Percentiles rank a stretch among this genome's conserved stretches.
These are phyloP conservation scores for Sclerotinia minor DNA, from an alignment of 2,329 filamentous ascomycete genomes.

Conservation along the genomic window DNA sequence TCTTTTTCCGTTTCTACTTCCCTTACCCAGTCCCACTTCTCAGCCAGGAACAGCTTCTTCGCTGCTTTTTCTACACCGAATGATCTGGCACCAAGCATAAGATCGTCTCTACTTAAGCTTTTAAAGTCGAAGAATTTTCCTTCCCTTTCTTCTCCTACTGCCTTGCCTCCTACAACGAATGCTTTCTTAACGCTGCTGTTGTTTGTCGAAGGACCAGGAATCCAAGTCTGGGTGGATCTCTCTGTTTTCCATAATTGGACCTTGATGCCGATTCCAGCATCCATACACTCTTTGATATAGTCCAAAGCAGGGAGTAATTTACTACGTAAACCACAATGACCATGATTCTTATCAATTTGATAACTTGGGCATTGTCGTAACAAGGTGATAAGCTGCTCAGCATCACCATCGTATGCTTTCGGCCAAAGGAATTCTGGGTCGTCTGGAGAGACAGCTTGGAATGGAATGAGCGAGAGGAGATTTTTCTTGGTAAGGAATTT, in stretches of 20 bases:
- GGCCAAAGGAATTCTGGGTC: slow-evolving; percentile 40
- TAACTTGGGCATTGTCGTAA: slow-evolving; percentile 69
- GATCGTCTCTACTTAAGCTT: slow-evolving; percentile 50
- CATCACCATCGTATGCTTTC: slow-evolving; percentile 55
- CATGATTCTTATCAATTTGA: slow-evolving; percentile 72
- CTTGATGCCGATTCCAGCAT: slow-evolving; percentile 38
- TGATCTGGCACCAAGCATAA: slow-evolving; percentile 51
- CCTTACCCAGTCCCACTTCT: slow-evolving; percentile 58
- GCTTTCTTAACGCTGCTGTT: slow-evolving; percentile 25
- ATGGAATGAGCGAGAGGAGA: slow-evolving; percentile 60
- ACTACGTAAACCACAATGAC: slow-evolving; percentile 69
- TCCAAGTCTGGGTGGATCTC: slow-evolving; percentile 37
- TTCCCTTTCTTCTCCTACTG: slow-evolving; percentile 28
- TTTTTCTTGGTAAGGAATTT: slow-evolving; percentile 65
- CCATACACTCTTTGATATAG: slow-evolving; percentile 59
- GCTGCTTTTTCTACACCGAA: slow-evolving; percentile 55
- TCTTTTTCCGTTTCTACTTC: slow-evolving; percentile 22
- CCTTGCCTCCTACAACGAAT: slow-evolving; percentile 33
- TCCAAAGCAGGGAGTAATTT: slow-evolving; percentile 66
- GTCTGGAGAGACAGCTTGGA: slow-evolving; percentile 50
- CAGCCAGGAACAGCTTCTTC: slow-evolving; percentile 55
- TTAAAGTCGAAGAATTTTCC: slow-evolving; percentile 45
- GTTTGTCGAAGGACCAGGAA: slow-evolving; percentile 5
- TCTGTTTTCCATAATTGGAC: slow-evolving; percentile 34
- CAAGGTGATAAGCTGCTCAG: slow-evolving; percentile 59